A percentile compares a stretch with the other conserved stretches of the same genome.
These are phyloP conservation scores for Phytophthora sp. DNA, from an alignment of 352 stramenopile genomes.

Conservation along the genomic window DNA sequence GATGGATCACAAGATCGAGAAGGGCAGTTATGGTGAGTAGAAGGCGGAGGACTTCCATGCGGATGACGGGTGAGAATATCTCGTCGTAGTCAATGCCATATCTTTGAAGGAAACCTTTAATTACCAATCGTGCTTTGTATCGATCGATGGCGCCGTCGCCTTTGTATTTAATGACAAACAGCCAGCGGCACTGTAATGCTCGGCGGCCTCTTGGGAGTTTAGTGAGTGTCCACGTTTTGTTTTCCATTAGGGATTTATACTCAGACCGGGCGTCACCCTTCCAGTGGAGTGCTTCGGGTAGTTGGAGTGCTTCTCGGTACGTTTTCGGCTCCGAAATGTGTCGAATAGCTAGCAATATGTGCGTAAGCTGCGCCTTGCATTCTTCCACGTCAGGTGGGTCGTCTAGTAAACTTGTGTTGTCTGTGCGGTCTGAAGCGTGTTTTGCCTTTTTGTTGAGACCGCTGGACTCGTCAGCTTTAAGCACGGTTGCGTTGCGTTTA, in stretches of 20 bases:
- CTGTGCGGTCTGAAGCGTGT: not conserved
- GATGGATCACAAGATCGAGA: not conserved
- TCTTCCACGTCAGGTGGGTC: slow-evolving; percentile 4
- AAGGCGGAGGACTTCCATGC: not conserved
- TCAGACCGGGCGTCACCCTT: not conserved
- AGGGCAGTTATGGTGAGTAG: not conserved
- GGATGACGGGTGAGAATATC: not conserved
- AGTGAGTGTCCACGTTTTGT: slow-evolving; percentile 17
- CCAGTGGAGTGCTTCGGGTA: slow-evolving; percentile 11
- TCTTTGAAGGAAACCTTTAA: slow-evolving; percentile 18
- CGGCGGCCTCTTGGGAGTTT: not conserved
- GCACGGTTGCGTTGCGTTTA: too few species aligned
- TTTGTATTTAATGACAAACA: slow-evolving; percentile 28
- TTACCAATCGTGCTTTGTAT: slow-evolving; percentile 16
- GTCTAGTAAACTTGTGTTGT: not conserved
- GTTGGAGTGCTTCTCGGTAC: slow-evolving; percentile 6
- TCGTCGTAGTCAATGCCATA: not conserved
- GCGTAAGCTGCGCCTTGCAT: not conserved
- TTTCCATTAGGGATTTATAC: slow-evolving; percentile 17
- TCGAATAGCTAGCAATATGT: slow-evolving; percentile 11
- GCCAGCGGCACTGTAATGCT: not conserved
- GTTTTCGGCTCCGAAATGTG: slow-evolving; percentile 16
- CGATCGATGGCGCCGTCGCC: slow-evolving; percentile 13
- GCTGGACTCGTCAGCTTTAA: too few species aligned
- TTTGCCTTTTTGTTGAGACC: too few species aligned